phyloP scores from a whole-genome alignment of 106 monocot species.

The Acorus gramineus region DNA sequence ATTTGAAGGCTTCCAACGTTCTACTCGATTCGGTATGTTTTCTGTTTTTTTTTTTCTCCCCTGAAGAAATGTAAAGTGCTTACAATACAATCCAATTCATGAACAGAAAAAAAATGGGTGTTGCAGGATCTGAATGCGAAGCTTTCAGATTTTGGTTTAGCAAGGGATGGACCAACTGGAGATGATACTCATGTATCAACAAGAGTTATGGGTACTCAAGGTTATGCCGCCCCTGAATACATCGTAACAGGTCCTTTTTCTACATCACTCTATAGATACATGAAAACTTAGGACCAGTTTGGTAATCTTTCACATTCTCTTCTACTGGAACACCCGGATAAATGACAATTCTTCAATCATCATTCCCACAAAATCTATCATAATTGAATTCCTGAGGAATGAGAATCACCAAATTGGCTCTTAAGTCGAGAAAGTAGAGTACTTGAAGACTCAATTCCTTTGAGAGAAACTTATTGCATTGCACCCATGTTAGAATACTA shows the following conservation, averaged over 20 bases:
- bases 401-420: no score
- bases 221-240: conserved; percentile 95
- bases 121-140: conserved; percentile 82
- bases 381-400: no score
- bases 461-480: neutral
- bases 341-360: neutral
- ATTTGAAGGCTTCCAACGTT: conserved; percentile 82
- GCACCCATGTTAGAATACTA: neutral
- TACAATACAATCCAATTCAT: neutral
- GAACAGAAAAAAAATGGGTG: neutral
- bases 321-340: neutral
- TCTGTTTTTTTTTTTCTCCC: neutral
- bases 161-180: conserved; percentile 78
- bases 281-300: no score
- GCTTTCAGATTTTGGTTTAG: conserved; percentile 89
- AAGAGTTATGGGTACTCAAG: conserved; percentile 66
- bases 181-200: conserved; percentile 93
- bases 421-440: no score
- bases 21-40: conserved; percentile 70
- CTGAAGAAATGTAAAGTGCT: neutral
- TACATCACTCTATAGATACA: no score
- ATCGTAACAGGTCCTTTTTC: conserved; percentile 51
- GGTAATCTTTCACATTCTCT: neutral
- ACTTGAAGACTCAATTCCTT: neutral
- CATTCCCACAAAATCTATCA: neutral